Base-by-base conservation (phyloP, 2,329 filamentous ascomycete species). In the Trichoderma sp. region DNA sequence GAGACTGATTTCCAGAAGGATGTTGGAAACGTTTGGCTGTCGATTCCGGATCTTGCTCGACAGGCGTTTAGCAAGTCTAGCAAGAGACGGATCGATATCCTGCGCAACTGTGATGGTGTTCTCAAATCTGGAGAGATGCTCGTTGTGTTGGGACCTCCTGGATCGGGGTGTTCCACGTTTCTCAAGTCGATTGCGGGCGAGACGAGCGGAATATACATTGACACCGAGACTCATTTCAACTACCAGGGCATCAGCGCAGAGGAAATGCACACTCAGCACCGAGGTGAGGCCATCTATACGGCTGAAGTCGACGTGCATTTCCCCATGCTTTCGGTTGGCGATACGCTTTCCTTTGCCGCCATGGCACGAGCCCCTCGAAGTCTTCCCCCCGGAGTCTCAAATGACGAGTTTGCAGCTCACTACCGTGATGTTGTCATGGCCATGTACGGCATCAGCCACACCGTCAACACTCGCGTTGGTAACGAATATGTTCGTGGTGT, bases 261-360 rank as follows among this genome's bases (percentile, higher is more conserved):
- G 62, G 88, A 91, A 2, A 91, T 93, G 77, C 88, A 82, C 67
- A 72, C 80, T 6, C 80, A 81, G 13, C 88, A 86, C 72, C 82
- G 83, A 5, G 84, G 85, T 6, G 85, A 89, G 74, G 87, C 89
- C 64, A 83, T 90, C 26, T 84, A 92, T 59, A 92, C 92, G 79
- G 91, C 91, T 59, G 88, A 91, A 1, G 91, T 93, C 77, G 88
- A 82, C 67, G 71, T 81, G 6, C 80, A 81, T 72, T 92, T 91
- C 74, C 88, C 91, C 0, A 88, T 89, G 2, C 81, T 93, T 13
- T 91, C 88, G 1, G 90, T 93, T 6, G 86, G 87, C 36, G 85
- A 91, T 74, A 93, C 91, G 0, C 81, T 93, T 4, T 83, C 86
- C 23, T 93, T 93, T 78, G 91, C 91, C 0, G 86, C 87, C 0